Evolutionary conservation across 75 land plant species (phyloP).

Genomic region (Ceratopteris richardii): DNA sequence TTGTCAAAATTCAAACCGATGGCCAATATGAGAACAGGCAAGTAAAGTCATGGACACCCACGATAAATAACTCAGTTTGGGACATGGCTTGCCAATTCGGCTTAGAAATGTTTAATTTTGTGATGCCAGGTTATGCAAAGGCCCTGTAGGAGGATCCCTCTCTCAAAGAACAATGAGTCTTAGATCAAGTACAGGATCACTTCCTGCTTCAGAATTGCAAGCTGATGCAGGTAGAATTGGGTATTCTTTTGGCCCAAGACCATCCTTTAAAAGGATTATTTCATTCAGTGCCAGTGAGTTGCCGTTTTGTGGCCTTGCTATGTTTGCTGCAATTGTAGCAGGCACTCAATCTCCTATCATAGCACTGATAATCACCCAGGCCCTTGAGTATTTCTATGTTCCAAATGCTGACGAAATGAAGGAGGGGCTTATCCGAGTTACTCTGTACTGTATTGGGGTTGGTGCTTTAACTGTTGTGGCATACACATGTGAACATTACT

Average conservation of each 20-base stretch:
- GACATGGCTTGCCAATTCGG: too few species aligned
- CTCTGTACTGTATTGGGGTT: conserved; percentile 57
- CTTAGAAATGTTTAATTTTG: too few species aligned
- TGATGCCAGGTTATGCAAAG: too few species aligned
- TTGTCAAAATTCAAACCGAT: conserved; percentile 56
- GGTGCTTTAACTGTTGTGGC: conserved; percentile 50
- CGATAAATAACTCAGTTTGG: too few species aligned
- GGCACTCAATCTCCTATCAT: conserved; percentile 85
- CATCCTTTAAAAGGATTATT: conserved; percentile 41
- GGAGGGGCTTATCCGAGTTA: conserved; percentile 56
- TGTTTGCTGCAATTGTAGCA: conserved; percentile 51
- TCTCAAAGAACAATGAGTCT: conserved; percentile 9
- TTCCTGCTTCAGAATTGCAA: too few species aligned
- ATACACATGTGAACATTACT: conserved; percentile 54
- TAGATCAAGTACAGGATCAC: too few species aligned
- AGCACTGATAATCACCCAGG: conserved; percentile 86
- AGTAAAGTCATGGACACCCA: conserved; percentile 14
- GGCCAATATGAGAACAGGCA: too few species aligned
- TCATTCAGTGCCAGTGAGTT: conserved; percentile 75
- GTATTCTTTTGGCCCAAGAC: too few species aligned
- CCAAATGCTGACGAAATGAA: conserved; percentile 52
- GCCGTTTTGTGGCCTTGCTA: conserved; percentile 50
- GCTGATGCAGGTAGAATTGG: too few species aligned
- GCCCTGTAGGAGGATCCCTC: too few species aligned
- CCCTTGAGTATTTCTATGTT: conserved; percentile 66